These are phyloP conservation scores for Monosporozyma yasuniensis DNA, from an alignment of 805 yeast species.

Conservation along the genomic window DNA sequence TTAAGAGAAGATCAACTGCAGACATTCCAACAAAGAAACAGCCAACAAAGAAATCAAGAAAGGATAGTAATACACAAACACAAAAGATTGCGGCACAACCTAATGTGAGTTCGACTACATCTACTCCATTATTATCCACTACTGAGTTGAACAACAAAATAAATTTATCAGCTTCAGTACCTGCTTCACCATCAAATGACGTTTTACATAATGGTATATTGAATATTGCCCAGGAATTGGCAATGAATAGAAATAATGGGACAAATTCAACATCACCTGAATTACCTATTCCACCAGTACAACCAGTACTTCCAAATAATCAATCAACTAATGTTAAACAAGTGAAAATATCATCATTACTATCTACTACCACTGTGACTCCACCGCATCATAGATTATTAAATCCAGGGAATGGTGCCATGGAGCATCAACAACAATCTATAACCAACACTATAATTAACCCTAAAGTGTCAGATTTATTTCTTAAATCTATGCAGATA, in stretches of 20 bases:
- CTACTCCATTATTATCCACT: not conserved
- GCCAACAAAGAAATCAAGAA: not conserved
- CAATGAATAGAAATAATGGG: constrained; percentile 21
- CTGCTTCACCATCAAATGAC: not conserved
- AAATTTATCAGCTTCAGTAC: not conserved
- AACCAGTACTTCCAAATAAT: no score
- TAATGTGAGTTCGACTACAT: not conserved
- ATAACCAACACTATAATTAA: not conserved
- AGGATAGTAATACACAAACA: not conserved
- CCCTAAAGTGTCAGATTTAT: not conserved
- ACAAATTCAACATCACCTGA: not conserved
- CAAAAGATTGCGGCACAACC: not conserved
- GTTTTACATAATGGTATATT: constrained; percentile 7
- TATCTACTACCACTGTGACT: constrained; percentile 5
- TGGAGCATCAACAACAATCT: no score
- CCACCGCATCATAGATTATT: not conserved
- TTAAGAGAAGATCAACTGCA: constrained; percentile 2
- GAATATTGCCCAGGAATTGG: constrained; percentile 28
- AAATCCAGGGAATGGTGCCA: not conserved
- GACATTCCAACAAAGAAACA: not conserved
- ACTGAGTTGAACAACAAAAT: not conserved
- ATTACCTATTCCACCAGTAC: not conserved
- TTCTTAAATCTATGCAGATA: not conserved
- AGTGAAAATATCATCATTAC: constrained; percentile 13
- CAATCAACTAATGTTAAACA: constrained; percentile 6